Conservation (phyloP, 352 stramenopile species). For the Halophytophthora batemanensis region DNA sequence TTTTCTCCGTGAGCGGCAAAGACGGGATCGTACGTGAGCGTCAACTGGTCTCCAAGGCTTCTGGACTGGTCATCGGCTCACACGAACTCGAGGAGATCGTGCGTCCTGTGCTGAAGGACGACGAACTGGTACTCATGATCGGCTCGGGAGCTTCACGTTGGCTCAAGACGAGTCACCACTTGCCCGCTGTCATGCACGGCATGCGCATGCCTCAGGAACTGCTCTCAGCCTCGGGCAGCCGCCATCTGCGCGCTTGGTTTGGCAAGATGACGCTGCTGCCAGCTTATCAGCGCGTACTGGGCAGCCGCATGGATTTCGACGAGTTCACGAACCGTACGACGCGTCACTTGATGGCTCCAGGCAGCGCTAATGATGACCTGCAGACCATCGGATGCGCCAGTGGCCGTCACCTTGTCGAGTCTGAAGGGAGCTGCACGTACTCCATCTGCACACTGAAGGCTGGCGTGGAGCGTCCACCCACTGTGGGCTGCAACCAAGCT, state of each 20-base stretch:
- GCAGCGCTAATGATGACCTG: conserved; percentile 16
- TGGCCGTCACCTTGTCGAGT: conserved; percentile 36
- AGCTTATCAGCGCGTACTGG: conserved; percentile 38
- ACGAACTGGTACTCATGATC: conserved; percentile 61
- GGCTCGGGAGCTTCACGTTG: conserved; percentile 41
- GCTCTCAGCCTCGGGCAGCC: conserved; percentile 9
- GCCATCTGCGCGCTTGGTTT: conserved; percentile 48
- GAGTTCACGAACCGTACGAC: conserved; percentile 36
- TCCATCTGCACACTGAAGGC: conserved; percentile 28
- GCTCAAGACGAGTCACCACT: conserved; percentile 35
- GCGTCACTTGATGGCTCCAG: conserved; percentile 24
- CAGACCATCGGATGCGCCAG: conserved; percentile 40
- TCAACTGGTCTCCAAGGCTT: conserved; percentile 25
- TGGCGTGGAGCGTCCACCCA: conserved; percentile 19
- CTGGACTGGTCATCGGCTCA: conserved; percentile 42
- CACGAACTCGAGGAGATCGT: conserved; percentile 23
- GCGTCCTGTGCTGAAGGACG: conserved; percentile 44
- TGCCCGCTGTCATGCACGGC: conserved; percentile 55
- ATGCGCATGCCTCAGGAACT: conserved; percentile 51
- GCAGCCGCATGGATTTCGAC: conserved; percentile 29
- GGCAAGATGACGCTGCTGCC: conserved; percentile 62
- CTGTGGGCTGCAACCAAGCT: conserved; percentile 28
- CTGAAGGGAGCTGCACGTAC: conserved; percentile 35
- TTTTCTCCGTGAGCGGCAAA: conserved; percentile 31
- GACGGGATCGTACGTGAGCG: conserved; percentile 17